Percentiles rank a stretch among this genome's conserved stretches.
Evolutionary conservation across 345 rosid genomes (phyloP).

Genomic region (Lepidium aucheri): DNA sequence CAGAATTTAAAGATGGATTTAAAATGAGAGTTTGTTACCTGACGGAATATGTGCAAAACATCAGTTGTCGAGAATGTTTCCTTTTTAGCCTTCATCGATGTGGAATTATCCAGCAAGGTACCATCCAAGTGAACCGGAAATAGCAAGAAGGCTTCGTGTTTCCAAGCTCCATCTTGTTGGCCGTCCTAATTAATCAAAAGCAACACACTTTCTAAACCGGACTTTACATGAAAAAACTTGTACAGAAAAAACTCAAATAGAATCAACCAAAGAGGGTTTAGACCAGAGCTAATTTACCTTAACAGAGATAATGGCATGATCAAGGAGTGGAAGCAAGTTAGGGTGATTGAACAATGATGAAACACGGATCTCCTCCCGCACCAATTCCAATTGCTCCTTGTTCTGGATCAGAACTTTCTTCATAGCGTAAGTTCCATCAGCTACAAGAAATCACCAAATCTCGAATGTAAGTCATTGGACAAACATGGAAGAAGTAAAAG

Average conservation of each 20-base stretch:
- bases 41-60: constrained; percentile 86
- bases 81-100: constrained; percentile 73
- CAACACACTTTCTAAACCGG: constrained; percentile 3
- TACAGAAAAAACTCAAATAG: neutral
- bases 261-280: neutral
- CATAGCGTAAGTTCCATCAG: constrained; percentile 90
- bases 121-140: constrained; percentile 99
- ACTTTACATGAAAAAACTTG: neutral
- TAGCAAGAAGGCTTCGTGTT: constrained; percentile 88
- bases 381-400: constrained; percentile 79
- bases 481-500: neutral
- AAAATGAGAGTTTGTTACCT: constrained; percentile 36
- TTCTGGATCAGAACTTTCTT: constrained; percentile 95
- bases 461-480: neutral
- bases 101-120: constrained; percentile 76
- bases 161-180: constrained; percentile 79
- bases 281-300: constrained; percentile 43
- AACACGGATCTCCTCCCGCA: constrained; percentile 85
- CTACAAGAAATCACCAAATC: constrained; percentile 29
- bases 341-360: constrained; percentile 83
- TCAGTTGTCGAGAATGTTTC: constrained; percentile 77
- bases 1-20: neutral
- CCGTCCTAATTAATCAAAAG: constrained; percentile 40
- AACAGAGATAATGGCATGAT: constrained; percentile 81
- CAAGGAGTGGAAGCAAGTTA: constrained; percentile 93